Evolutionary conservation across 177 flowering plant genomes (phyloP).

Genomic region (Tripterygium wilfordii): DNA sequence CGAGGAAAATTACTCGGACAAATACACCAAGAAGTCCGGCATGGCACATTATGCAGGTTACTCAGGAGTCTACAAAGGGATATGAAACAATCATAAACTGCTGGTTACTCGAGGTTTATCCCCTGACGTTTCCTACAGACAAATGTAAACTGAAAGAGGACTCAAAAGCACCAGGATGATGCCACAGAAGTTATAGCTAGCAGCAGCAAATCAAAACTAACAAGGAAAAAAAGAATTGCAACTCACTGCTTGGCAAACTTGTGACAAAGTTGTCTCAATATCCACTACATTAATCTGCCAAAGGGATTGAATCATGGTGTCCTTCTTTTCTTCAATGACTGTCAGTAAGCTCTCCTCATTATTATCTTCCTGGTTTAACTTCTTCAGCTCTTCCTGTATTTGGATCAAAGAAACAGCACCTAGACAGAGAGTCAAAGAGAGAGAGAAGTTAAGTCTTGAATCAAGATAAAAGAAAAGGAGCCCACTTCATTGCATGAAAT

Average conservation of each 20-base stretch:
- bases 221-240: background rate
- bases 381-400: constrained; percentile 63
- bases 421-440: no score
- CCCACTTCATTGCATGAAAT: background rate
- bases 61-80: no score
- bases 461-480: background rate
- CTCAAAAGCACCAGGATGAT: background rate
- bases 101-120: no score
- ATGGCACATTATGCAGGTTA: no score
- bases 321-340: constrained; percentile 67
- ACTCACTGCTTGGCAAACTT: constrained; percentile 74
- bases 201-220: background rate
- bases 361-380: constrained; percentile 49
- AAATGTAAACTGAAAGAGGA: no score
- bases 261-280: constrained; percentile 78
- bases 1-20: no score
- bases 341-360: constrained; percentile 57
- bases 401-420: constrained; percentile 81
- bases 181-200: background rate
- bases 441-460: no score
- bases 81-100: no score
- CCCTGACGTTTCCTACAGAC: no score
- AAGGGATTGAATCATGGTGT: constrained; percentile 70
- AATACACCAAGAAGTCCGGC: no score
- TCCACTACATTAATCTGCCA: constrained; percentile 94